A percentile compares a stretch with the other conserved stretches of the same genome.
These are phyloP conservation scores for Pythium phragmiticola DNA, from an alignment of 352 stramenopile genomes.

Conservation along the genomic window DNA sequence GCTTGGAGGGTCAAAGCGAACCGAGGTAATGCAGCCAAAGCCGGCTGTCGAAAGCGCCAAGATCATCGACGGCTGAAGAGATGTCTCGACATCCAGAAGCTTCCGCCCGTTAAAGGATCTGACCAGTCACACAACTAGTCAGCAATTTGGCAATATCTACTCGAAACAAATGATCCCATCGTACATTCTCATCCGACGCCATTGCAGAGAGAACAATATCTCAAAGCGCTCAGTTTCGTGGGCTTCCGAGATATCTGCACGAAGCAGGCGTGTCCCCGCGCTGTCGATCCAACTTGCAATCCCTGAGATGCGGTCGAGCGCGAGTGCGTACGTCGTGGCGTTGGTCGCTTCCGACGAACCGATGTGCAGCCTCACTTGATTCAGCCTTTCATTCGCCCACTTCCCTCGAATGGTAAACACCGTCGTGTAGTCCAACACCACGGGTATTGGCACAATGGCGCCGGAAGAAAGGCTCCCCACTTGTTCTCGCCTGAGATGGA, in stretches of 20 bases:
- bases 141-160: neutral
- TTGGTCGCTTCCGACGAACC: neutral
- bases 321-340: neutral
- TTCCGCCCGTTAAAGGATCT: constrained; percentile 16
- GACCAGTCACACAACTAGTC: neutral
- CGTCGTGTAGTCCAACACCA: constrained; percentile 13
- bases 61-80: neutral
- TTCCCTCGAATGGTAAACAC: constrained; percentile 19
- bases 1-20: constrained; percentile 6
- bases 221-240: constrained; percentile 6
- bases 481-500: constrained; percentile 8
- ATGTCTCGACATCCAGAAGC: constrained; percentile 12
- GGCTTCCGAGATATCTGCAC: neutral
- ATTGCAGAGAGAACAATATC: constrained; percentile 8
- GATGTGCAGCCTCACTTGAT: constrained; percentile 6
- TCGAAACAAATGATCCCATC: neutral
- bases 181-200: constrained; percentile 15
- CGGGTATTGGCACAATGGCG: neutral
- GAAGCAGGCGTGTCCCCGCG: neutral
- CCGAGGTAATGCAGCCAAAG: constrained; percentile 22
- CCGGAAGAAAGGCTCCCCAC: constrained; percentile 7
- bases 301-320: constrained; percentile 13
- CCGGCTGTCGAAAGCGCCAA: constrained; percentile 2
- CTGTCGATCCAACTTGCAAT: constrained; percentile 5
- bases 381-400: constrained; percentile 6